Percentiles rank a stretch among this genome's conserved stretches.
Evolutionary conservation across 305 asterid species (phyloP).

Genomic region (Solanum aculeatissimum): DNA sequence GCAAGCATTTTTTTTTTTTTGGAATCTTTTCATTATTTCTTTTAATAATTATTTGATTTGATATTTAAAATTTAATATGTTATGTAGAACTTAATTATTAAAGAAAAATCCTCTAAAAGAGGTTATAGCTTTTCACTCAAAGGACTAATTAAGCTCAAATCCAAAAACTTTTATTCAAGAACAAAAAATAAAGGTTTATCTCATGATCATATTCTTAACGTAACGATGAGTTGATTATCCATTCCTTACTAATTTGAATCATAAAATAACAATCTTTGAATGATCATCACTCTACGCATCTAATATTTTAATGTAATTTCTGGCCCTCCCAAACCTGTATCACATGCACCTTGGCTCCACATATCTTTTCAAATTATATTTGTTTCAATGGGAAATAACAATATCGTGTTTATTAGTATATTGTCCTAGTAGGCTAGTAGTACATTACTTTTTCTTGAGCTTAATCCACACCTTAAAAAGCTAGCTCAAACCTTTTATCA

Average conservation of each 20-base stretch:
- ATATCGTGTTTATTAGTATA: not conserved
- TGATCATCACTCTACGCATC: not conserved
- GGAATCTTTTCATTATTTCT: not conserved
- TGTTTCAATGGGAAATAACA: not conserved
- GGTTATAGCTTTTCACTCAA: not conserved
- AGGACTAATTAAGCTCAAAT: not conserved
- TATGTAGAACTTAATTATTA: not conserved
- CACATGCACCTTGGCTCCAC: not conserved
- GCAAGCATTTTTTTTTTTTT: not conserved
- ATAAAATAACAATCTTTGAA: not conserved
- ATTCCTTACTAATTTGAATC: not conserved
- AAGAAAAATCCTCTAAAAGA: not conserved
- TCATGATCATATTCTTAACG: not conserved
- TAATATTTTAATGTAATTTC: not conserved
- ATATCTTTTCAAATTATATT: not conserved
- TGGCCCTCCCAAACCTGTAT: not conserved
- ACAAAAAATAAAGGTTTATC: too few relatives aligned
- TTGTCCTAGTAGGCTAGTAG: not conserved
- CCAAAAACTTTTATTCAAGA: not conserved
- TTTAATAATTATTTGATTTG: not conserved
- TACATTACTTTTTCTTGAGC: not conserved
- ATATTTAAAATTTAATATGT: not conserved
- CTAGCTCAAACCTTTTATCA: too few relatives aligned
- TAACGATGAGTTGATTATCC: not conserved
- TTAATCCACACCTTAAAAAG: too few relatives aligned